These are phyloP conservation scores for Blastobotrys raffinosifermentans DNA, from an alignment of 1,139 yeast genomes.

Conservation along the genomic window DNA sequence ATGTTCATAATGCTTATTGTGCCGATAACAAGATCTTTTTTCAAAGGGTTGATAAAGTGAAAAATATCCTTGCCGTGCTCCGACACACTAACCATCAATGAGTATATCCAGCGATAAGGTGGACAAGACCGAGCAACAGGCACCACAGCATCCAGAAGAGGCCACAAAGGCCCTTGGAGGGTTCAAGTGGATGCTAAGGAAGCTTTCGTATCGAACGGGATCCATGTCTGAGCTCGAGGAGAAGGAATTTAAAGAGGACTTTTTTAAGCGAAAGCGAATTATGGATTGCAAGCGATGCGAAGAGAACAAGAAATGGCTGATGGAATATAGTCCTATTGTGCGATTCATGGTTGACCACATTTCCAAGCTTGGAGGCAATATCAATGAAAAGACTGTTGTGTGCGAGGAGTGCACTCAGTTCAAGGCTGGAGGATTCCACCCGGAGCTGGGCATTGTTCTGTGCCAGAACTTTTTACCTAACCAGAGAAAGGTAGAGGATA, in stretches of 20 bases:
- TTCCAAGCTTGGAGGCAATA: constrained; percentile 57
- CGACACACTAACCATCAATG: neutral
- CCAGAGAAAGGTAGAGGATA: constrained; percentile 84
- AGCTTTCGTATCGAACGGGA: constrained; percentile 68
- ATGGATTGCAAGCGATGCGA: constrained; percentile 64
- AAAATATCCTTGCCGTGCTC: constrained; percentile 4
- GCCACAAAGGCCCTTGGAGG: constrained; percentile 10
- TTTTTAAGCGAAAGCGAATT: constrained; percentile 33
- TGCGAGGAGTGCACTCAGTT: constrained; percentile 84
- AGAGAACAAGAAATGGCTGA: constrained; percentile 71
- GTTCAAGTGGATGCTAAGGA: constrained; percentile 79
- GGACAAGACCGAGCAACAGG: constrained; percentile 1
- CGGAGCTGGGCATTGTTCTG: constrained; percentile 74
- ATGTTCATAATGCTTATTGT: constrained; percentile 62
- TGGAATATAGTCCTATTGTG: constrained; percentile 71
- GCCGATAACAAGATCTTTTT: neutral
- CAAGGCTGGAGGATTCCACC: constrained; percentile 92
- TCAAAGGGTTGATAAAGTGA: too few relatives aligned
- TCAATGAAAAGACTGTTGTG: constrained; percentile 46
- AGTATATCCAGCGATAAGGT: neutral
- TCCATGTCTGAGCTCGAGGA: constrained; percentile 54
- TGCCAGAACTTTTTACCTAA: constrained; percentile 80
- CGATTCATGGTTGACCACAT: constrained; percentile 84
- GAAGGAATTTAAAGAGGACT: constrained; percentile 52
- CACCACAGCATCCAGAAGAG: constrained; percentile 3